Evolutionary conservation across 345 rosid species (phyloP).

Genomic region (Streptanthus diversifolius): DNA sequence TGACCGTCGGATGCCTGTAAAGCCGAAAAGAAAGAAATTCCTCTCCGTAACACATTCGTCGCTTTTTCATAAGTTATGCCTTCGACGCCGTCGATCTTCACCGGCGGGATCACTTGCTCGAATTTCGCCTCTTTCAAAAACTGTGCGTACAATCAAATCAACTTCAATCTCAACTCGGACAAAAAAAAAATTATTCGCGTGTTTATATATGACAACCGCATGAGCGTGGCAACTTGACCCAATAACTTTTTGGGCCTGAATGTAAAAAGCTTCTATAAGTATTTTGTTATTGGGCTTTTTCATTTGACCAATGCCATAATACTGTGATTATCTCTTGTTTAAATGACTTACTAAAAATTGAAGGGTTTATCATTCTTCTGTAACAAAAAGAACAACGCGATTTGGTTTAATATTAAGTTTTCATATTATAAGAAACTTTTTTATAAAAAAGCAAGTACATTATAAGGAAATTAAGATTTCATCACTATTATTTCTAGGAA

Average conservation of each 20-base stretch:
- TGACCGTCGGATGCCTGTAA: constrained; percentile 65
- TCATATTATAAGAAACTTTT: too few relatives aligned
- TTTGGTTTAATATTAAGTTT: background rate
- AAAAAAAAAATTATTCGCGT: too few relatives aligned
- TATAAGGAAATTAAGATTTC: background rate
- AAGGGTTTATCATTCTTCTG: background rate
- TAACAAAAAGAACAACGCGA: background rate
- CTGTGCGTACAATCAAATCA: background rate
- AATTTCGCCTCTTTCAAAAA: constrained; percentile 29
- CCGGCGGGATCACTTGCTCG: constrained; percentile 38
- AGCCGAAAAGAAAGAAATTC: constrained; percentile 49
- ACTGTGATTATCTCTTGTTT: background rate
- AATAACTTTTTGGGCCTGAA: background rate
- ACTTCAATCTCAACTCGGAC: background rate
- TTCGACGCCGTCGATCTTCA: constrained; percentile 37
- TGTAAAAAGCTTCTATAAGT: background rate
- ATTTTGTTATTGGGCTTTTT: background rate
- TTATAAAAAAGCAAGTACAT: too few relatives aligned
- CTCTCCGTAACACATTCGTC: constrained; percentile 45
- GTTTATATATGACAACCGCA: too few relatives aligned
- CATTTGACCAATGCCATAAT: background rate
- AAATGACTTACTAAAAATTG: background rate
- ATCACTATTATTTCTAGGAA: background rate
- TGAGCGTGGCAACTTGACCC: background rate
- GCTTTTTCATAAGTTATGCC: constrained; percentile 35